A percentile compares a stretch with the other conserved stretches of the same genome.
phyloP scores from a whole-genome alignment of 495 filamentous ascomycete genomes.

The Penicillium cataractarum region DNA sequence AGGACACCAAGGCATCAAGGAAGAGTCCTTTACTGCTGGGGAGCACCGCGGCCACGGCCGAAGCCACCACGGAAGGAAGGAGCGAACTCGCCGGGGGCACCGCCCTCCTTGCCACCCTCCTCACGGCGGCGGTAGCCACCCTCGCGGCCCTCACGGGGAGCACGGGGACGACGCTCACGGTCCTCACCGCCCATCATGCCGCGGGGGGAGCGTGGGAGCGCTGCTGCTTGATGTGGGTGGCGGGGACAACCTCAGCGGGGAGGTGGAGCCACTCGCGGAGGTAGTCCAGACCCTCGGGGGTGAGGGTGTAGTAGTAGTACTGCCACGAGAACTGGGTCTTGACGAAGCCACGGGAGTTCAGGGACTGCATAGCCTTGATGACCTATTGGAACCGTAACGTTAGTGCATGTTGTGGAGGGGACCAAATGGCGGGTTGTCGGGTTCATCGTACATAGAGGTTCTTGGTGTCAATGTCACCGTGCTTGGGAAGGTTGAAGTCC shows the following conservation, averaged over 20 bases:
- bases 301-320: slow-evolving; percentile 99
- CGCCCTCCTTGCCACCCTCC: slow-evolving; percentile 92
- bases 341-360: slow-evolving; percentile 95
- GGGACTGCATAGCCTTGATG: slow-evolving; percentile 97
- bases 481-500: slow-evolving; percentile 93
- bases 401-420: neutral
- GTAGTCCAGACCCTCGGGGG: slow-evolving; percentile 99
- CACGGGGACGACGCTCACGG: slow-evolving; percentile 76
- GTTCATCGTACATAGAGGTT: slow-evolving; percentile 74
- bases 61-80: slow-evolving; percentile 95
- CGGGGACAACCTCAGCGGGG: slow-evolving; percentile 98
- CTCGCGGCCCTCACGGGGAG: slow-evolving; percentile 89
- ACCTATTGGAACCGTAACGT: slow-evolving; percentile 53
- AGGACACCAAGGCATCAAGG: slow-evolving; percentile 32
- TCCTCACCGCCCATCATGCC: slow-evolving; percentile 98
- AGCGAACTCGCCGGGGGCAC: slow-evolving; percentile 91
- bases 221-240: slow-evolving; percentile 99
- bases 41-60: slow-evolving; percentile 86
- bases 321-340: slow-evolving; percentile 99
- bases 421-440: neutral
- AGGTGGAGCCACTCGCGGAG: slow-evolving; percentile 99
- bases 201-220: slow-evolving; percentile 97
- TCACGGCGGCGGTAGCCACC: slow-evolving; percentile 91
- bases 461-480: slow-evolving; percentile 95
- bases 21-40: slow-evolving; percentile 52